Conservation (phyloP, 495 filamentous ascomycete species). For the Talaromyces wortmannii region DNA sequence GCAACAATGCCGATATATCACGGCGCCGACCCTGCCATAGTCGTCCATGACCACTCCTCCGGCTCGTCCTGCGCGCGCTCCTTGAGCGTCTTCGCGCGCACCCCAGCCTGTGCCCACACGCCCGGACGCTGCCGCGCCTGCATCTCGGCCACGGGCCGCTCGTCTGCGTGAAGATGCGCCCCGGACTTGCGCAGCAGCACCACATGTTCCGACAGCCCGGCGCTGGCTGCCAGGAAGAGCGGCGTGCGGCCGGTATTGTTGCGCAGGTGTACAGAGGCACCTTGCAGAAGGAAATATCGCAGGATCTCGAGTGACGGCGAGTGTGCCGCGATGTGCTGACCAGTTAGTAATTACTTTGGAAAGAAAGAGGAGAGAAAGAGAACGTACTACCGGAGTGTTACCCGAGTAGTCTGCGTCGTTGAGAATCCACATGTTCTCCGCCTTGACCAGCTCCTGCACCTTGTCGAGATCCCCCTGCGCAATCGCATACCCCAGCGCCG, state of each 20-base stretch:
- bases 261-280: conserved; percentile 80
- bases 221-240: conserved; percentile 66
- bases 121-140: conserved; percentile 36
- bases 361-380: background rate
- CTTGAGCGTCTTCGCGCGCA: conserved; percentile 28
- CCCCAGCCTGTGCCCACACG: conserved; percentile 40
- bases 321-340: conserved; percentile 58
- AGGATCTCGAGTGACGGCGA: conserved; percentile 56
- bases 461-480: conserved; percentile 59
- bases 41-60: background rate
- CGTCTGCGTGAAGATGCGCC: conserved; percentile 62
- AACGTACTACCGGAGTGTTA: conserved; percentile 72
- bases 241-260: conserved; percentile 79
- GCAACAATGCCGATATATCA: conserved; percentile 6
- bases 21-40: conserved; percentile 27
- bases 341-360: conserved; percentile 1
- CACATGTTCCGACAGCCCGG: conserved; percentile 55
- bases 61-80: conserved; percentile 8
- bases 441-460: conserved; percentile 58
- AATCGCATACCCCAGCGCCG: conserved; percentile 77
- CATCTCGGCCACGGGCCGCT: conserved; percentile 43
- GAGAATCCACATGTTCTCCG: conserved; percentile 59
- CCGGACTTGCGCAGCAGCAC: conserved; percentile 60
- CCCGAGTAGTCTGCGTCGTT: conserved; percentile 80
- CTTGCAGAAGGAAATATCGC: conserved; percentile 62